Percentiles rank a stretch among this genome's conserved stretches.
phyloP scores from a whole-genome alignment of 495 filamentous ascomycete genomes.

The Trichoderma orchidacearum region DNA sequence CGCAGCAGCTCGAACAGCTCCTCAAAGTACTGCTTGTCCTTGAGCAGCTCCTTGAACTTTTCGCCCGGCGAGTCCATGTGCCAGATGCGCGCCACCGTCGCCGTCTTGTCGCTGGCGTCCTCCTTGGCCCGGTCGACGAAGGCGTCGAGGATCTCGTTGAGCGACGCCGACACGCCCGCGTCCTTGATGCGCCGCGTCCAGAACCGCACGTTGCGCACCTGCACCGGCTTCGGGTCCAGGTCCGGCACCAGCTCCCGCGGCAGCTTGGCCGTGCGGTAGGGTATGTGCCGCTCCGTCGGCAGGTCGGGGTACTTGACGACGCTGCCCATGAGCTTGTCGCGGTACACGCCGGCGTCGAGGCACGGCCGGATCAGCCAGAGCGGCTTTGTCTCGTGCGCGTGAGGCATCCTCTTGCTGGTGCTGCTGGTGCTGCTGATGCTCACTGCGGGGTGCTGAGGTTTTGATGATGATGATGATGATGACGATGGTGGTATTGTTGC shows the following conservation, averaged over 20 bases:
- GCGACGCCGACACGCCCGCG: neutral
- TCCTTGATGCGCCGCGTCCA: neutral
- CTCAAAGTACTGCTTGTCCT: neutral
- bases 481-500: neutral
- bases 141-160: constrained; percentile 27
- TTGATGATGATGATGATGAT: neutral
- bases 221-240: neutral
- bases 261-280: neutral
- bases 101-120: constrained; percentile 5
- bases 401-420: neutral
- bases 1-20: neutral
- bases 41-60: neutral
- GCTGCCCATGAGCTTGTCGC: constrained; percentile 2
- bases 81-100: neutral
- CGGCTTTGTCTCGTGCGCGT: neutral
- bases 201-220: neutral
- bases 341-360: constrained; percentile 1
- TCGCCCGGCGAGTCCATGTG: constrained; percentile 1
- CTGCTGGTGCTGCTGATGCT: neutral
- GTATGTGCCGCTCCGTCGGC: constrained; percentile 1
- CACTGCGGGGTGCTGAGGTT: neutral
- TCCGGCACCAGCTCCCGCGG: neutral
- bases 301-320: constrained; percentile 2
- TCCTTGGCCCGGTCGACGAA: constrained; percentile 20
- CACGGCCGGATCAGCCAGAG: neutral